A percentile compares a stretch with the other conserved stretches of the same genome.
Evolutionary conservation across 805 yeast species (phyloP).

Genomic region (Wickerhamiella allomyrinae): DNA sequence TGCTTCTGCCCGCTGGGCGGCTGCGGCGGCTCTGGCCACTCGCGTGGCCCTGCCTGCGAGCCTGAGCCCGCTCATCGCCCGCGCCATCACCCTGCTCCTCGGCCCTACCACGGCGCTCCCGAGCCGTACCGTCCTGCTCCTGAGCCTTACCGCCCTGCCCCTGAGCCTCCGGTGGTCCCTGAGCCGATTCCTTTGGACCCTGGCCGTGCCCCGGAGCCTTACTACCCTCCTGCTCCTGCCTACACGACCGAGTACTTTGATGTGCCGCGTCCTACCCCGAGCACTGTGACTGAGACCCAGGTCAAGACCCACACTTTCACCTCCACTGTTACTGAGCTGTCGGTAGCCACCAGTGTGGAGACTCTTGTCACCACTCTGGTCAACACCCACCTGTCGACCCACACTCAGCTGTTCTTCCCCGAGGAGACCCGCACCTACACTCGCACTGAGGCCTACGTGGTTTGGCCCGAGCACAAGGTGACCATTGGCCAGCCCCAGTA

Average conservation of each 20-base stretch:
- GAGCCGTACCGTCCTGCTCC: neutral
- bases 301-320: neutral
- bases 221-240: neutral
- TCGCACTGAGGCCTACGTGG: conserved; percentile 8
- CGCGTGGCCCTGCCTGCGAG: neutral
- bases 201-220: neutral
- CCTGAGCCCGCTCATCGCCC: neutral
- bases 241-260: neutral
- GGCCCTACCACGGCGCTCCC: neutral
- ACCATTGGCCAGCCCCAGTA: neutral
- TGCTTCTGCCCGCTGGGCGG: conserved; percentile 3
- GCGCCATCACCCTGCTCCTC: neutral
- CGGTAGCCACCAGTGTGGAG: conserved; percentile 1
- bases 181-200: neutral
- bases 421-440: conserved; percentile 8
- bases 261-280: neutral
- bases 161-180: neutral
- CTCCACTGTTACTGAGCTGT: neutral
- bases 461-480: conserved; percentile 5
- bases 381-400: conserved; percentile 3
- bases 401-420: conserved; percentile 7
- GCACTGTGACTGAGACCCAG: neutral
- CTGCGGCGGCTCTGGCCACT: neutral
- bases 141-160: neutral
- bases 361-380: conserved; percentile 6